phyloP scores from a whole-genome alignment of 768 basidiomycete genomes.

The Cubamyces lactineus region DNA sequence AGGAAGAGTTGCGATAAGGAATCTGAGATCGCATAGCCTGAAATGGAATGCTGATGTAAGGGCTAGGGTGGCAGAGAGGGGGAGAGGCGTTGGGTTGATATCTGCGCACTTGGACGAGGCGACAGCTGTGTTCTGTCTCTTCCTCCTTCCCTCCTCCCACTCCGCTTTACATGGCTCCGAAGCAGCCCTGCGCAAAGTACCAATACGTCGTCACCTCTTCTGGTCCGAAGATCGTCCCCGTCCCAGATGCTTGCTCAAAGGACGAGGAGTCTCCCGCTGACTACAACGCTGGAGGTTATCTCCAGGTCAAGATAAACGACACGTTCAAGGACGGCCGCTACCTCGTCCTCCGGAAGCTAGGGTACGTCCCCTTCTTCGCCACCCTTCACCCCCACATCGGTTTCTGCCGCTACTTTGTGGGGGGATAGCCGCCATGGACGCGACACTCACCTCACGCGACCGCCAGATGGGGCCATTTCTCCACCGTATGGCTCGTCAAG shows the following conservation, averaged over 20 bases:
- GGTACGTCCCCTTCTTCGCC: conserved; percentile 47
- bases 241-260: conserved; percentile 65
- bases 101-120: conserved; percentile 7
- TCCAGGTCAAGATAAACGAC: conserved; percentile 65
- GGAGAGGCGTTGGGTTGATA: conserved; percentile 17
- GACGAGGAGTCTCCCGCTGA: conserved; percentile 86
- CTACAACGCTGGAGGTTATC: conserved; percentile 82
- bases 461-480: conserved; percentile 90
- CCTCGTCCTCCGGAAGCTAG: conserved; percentile 85
- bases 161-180: conserved; percentile 59
- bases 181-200: conserved; percentile 69
- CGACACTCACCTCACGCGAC: conserved; percentile 27
- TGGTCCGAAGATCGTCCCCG: conserved; percentile 72
- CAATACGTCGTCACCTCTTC: conserved; percentile 72
- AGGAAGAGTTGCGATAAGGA: conserved; percentile 17
- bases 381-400: conserved; percentile 10
- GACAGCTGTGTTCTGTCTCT: conserved; percentile 10
- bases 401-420: conserved; percentile 12
- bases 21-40: conserved; percentile 2
- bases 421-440: conserved; percentile 6
- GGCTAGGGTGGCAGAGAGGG: not conserved
- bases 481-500: conserved; percentile 90
- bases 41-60: conserved; percentile 19
- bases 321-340: conserved; percentile 86
- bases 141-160: conserved; percentile 10